Percentiles rank a stretch among this genome's conserved stretches.
phyloP scores from a whole-genome alignment of 495 filamentous ascomycete genomes.

The Schizothecium vesticola region DNA sequence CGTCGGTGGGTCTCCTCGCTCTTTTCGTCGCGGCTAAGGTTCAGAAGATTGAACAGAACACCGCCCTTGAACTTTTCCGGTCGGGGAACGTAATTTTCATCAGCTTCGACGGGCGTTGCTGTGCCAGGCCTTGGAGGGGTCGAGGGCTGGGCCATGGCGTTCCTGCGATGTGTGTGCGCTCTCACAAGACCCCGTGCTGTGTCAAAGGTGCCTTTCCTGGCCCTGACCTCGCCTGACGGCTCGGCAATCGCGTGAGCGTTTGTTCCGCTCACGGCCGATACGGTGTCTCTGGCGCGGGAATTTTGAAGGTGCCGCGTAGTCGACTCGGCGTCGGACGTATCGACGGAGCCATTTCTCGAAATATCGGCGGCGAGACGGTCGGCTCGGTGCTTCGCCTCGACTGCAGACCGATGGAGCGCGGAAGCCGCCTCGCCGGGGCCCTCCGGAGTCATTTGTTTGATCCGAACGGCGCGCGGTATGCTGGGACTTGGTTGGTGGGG shows the following conservation, averaged over 20 bases:
- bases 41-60: conserved; percentile 71
- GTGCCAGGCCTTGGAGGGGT: conserved; percentile 17
- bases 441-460: conserved; percentile 14
- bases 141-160: conserved; percentile 13
- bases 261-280: not conserved
- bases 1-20: conserved; percentile 1
- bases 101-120: conserved; percentile 37
- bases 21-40: conserved; percentile 55
- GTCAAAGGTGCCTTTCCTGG: conserved; percentile 16
- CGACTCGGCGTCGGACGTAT: conserved; percentile 12
- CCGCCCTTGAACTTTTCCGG: conserved; percentile 70
- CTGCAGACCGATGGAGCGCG: conserved; percentile 18
- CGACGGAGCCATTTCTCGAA: conserved; percentile 27
- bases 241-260: not conserved
- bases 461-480: conserved; percentile 26
- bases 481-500: conserved; percentile 7
- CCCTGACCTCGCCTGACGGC: not conserved
- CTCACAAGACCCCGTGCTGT: conserved; percentile 24
- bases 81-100: conserved; percentile 57
- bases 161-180: conserved; percentile 19
- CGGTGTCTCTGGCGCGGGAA: not conserved
- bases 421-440: conserved; percentile 4
- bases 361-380: conserved; percentile 31
- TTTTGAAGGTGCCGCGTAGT: not conserved
- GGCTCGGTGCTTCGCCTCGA: conserved; percentile 30